Conservation (phyloP, 768 basidiomycete species). For the Suillus bovinus region DNA sequence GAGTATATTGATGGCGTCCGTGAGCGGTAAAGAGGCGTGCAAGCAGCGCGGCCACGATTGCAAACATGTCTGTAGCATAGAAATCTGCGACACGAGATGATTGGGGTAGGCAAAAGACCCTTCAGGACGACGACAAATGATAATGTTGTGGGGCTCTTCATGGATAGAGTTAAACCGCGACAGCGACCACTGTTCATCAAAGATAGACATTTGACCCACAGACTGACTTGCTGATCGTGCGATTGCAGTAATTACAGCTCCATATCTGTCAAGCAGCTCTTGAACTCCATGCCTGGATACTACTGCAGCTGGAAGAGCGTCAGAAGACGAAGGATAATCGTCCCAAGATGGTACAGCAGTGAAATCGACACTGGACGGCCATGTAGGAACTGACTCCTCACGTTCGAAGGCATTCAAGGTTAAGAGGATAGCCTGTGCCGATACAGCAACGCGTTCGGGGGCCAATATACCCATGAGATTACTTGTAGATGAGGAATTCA, state of each 20-base stretch:
- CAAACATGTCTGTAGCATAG: slow-evolving; percentile 73
- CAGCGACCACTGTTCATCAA: slow-evolving; percentile 82
- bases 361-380: slow-evolving; percentile 81
- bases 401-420: slow-evolving; percentile 73
- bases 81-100: slow-evolving; percentile 60
- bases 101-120: slow-evolving; percentile 66
- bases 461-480: slow-evolving; percentile 49
- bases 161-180: slow-evolving; percentile 48
- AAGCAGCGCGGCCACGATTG: slow-evolving; percentile 85
- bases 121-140: slow-evolving; percentile 69
- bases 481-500: slow-evolving; percentile 37
- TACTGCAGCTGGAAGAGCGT: slow-evolving; percentile 54
- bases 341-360: slow-evolving; percentile 46
- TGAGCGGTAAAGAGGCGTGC: slow-evolving; percentile 50
- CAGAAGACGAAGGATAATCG: slow-evolving; percentile 74
- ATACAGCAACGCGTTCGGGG: slow-evolving; percentile 73
- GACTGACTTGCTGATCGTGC: slow-evolving; percentile 58
- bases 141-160: slow-evolving; percentile 69
- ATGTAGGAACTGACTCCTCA: slow-evolving; percentile 67
- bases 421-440: slow-evolving; percentile 73
- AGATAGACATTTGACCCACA: slow-evolving; percentile 76
- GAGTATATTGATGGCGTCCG: slow-evolving; percentile 75
- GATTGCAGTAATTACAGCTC: slow-evolving; percentile 55
- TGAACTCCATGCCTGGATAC: slow-evolving; percentile 66
- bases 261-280: slow-evolving; percentile 69